Conservation (phyloP, 495 filamentous ascomycete genomes). For the Penicillium malachiteum region DNA sequence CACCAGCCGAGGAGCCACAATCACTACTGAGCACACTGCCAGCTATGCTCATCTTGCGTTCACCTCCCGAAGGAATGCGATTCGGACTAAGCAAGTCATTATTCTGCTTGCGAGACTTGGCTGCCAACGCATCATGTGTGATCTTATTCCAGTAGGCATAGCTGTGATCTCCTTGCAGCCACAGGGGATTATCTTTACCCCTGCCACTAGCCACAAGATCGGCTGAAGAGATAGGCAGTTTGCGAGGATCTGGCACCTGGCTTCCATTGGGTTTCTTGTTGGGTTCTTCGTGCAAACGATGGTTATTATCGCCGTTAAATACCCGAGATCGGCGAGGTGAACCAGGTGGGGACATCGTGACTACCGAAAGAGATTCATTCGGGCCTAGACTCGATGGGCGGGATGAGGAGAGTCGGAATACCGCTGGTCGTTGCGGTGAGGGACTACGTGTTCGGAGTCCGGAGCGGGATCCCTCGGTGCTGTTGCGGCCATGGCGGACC, state of each 20-base stretch:
- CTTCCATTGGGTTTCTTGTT: background rate
- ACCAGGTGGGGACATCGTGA: constrained; percentile 36
- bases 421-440: constrained; percentile 47
- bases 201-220: constrained; percentile 20
- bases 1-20: constrained; percentile 35
- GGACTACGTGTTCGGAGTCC: constrained; percentile 48
- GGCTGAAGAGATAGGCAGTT: constrained; percentile 16
- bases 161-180: constrained; percentile 52
- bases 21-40: constrained; percentile 50
- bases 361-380: constrained; percentile 30
- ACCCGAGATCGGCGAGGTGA: constrained; percentile 34
- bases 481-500: constrained; percentile 55
- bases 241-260: background rate
- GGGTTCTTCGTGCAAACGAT: constrained; percentile 19
- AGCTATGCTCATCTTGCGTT: constrained; percentile 33
- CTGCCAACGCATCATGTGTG: constrained; percentile 44
- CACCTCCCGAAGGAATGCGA: constrained; percentile 15
- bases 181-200: constrained; percentile 44
- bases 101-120: constrained; percentile 25
- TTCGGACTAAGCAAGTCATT: constrained; percentile 31
- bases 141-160: constrained; percentile 54
- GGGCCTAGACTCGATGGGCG: constrained; percentile 25
- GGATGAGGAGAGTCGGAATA: constrained; percentile 19
- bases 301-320: constrained; percentile 7
- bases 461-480: constrained; percentile 49